Conservation (phyloP, 2,329 filamentous ascomycete species). For the Arthrobotrys iridis region DNA sequence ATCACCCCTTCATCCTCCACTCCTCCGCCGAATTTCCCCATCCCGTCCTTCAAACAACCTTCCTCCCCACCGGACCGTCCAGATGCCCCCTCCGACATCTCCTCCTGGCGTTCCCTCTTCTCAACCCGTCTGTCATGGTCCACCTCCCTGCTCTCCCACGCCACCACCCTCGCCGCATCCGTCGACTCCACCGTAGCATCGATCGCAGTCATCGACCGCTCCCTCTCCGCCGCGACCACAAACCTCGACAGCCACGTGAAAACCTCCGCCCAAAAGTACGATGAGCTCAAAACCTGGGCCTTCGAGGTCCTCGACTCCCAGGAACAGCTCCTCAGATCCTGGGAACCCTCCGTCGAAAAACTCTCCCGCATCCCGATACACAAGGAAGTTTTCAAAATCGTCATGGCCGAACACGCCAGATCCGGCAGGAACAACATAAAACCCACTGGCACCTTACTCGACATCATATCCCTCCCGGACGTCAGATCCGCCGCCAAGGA, state of each 20-base stretch:
- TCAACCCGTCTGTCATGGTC: conserved; percentile 84
- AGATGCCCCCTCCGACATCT: conserved; percentile 78
- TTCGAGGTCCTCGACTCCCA: conserved; percentile 75
- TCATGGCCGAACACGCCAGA: conserved; percentile 74
- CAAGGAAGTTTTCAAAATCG: conserved; percentile 72
- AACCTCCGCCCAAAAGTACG: conserved; percentile 75
- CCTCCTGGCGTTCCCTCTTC: conserved; percentile 90
- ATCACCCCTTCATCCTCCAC: conserved; percentile 69
- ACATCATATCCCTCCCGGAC: conserved; percentile 30
- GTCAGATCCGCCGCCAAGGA: conserved; percentile 69
- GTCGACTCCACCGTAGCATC: conserved; percentile 75
- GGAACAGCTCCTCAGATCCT: conserved; percentile 70
- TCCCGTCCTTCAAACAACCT: conserved; percentile 71
- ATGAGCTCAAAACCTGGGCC: conserved; percentile 76
- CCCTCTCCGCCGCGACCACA: conserved; percentile 82
- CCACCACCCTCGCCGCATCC: conserved; percentile 70
- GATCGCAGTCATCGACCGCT: conserved; percentile 79
- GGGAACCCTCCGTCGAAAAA: conserved; percentile 75
- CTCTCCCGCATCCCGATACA: conserved; percentile 74
- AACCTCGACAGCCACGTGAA: conserved; percentile 82
- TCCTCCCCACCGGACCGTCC: conserved; percentile 79
- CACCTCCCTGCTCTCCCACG: conserved; percentile 74
- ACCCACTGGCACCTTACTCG: conserved; percentile 55
- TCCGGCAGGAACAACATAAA: conserved; percentile 72
- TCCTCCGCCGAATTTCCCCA: conserved; percentile 66